phyloP scores from a whole-genome alignment of 208 protist species.

The Trypanosoma mega region DNA sequence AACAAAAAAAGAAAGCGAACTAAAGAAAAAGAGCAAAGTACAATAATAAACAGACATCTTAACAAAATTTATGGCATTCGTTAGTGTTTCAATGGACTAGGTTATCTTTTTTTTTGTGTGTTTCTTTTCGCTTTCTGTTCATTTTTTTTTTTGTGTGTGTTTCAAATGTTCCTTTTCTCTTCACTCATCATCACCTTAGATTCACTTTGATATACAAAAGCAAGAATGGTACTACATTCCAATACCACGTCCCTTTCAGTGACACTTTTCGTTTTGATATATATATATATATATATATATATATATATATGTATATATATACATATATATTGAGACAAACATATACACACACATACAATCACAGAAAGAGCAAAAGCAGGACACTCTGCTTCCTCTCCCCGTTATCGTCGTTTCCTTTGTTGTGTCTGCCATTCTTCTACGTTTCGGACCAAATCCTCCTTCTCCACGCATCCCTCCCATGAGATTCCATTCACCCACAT shows the following conservation, averaged over 20 bases:
- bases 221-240: too few species aligned
- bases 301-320: not conserved
- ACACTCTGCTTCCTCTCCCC: not conserved
- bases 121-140: too few species aligned
- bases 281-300: too few species aligned
- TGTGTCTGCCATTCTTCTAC: slow-evolving; percentile 1
- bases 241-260: too few species aligned
- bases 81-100: too few species aligned
- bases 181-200: too few species aligned
- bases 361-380: slow-evolving; percentile 5
- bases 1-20: not conserved
- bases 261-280: not conserved
- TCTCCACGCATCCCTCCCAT: slow-evolving; percentile 38
- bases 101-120: too few species aligned
- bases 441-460: slow-evolving; percentile 24
- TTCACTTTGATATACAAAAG: too few species aligned
- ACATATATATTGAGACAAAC: not conserved
- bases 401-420: not conserved
- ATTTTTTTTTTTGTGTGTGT: too few species aligned
- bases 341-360: not conserved
- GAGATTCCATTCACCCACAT: slow-evolving; percentile 37
- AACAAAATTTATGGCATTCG: too few species aligned
- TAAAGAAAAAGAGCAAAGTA: not conserved
- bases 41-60: not conserved
- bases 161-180: too few species aligned